A percentile compares a stretch with the other conserved stretches of the same genome.
phyloP scores from a whole-genome alignment of 305 asterid species.

The Galium porrigens region DNA sequence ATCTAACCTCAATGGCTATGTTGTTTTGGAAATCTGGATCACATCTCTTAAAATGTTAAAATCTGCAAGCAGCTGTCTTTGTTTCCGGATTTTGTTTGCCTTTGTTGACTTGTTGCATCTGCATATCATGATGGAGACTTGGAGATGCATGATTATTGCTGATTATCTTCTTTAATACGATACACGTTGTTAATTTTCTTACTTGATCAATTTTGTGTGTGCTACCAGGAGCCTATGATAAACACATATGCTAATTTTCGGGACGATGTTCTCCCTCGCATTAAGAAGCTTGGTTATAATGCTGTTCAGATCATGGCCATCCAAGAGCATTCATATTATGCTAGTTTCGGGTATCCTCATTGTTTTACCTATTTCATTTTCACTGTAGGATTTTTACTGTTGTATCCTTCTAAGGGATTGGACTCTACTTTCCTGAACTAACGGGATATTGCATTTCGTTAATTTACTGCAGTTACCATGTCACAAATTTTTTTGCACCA shows the following conservation, averaged over 20 bases:
- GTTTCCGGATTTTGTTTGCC: background rate
- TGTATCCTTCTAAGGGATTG: background rate
- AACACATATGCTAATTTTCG: slow-evolving; percentile 82
- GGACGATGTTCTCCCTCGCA: slow-evolving; percentile 95
- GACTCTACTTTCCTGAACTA: background rate
- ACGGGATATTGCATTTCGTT: slow-evolving; percentile 13
- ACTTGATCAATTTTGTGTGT: background rate
- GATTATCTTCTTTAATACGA: background rate
- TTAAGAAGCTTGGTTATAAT: slow-evolving; percentile 88
- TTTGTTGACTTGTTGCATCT: background rate
- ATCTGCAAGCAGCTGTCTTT: background rate
- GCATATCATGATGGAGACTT: background rate
- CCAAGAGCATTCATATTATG: slow-evolving; percentile 99
- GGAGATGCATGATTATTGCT: background rate
- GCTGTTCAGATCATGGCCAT: slow-evolving; percentile 99
- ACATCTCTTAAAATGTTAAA: background rate
- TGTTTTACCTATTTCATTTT: slow-evolving; percentile 1
- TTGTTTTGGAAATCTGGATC: background rate
- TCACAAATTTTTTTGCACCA: slow-evolving; percentile 97
- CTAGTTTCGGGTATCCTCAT: slow-evolving; percentile 78
- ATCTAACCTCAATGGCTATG: background rate
- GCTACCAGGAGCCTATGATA: slow-evolving; percentile 64
- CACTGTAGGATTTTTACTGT: background rate
- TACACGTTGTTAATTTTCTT: background rate
- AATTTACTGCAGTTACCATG: slow-evolving; percentile 64